Conservation (phyloP, 306 rosid species). For the Albizia julibrissin region DNA sequence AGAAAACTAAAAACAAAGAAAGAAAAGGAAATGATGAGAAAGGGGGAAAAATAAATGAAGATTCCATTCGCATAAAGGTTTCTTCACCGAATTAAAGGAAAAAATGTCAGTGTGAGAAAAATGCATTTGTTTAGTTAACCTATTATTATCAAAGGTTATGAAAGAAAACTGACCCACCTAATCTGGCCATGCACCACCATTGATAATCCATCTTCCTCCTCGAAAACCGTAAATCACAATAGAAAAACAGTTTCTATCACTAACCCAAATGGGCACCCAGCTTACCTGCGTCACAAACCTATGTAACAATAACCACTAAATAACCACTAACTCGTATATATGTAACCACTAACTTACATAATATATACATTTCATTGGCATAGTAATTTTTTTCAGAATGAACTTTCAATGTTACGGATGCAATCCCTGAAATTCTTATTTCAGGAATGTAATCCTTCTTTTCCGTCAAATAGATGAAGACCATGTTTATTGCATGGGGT, state of each 20-base stretch:
- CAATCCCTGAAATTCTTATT: neutral
- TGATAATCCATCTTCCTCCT: slow-evolving; percentile 24
- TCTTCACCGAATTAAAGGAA: slow-evolving; percentile 31
- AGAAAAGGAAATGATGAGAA: neutral
- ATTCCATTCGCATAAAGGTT: slow-evolving; percentile 17
- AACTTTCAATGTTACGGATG: neutral
- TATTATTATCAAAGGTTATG: no score
- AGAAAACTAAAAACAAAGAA: neutral
- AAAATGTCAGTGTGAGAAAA: slow-evolving; percentile 13
- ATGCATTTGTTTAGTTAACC: no score
- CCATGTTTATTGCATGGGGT: neutral
- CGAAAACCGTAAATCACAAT: no score
- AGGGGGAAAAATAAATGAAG: neutral
- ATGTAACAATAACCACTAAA: neutral
- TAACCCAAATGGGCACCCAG: no score
- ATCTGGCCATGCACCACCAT: slow-evolving; percentile 33
- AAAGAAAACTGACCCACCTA: slow-evolving; percentile 27
- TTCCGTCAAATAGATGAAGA: neutral
- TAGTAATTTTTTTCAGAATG: neutral
- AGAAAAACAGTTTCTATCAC: no score
- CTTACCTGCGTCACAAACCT: slow-evolving; percentile 40
- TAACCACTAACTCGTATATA: no score
- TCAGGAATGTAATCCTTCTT: neutral
- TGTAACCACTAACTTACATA: neutral
- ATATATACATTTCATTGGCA: neutral